phyloP scores from a whole-genome alignment of 163 green algal species.

The Prototheca stagnorum region DNA sequence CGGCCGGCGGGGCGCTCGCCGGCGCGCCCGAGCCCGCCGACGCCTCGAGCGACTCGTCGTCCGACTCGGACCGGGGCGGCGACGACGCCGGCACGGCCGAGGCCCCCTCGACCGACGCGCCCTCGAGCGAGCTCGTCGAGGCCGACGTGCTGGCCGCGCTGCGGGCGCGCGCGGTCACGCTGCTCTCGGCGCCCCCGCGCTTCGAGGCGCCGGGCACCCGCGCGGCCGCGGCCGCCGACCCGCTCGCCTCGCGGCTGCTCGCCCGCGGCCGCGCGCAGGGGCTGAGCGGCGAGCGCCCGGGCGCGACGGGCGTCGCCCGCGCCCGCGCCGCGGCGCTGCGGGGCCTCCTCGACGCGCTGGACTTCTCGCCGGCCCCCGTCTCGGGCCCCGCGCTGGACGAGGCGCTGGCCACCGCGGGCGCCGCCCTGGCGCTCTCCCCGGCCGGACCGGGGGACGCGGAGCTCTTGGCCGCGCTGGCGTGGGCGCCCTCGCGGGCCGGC shows the following conservation, averaged over 20 bases:
- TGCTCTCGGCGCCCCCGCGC: neutral
- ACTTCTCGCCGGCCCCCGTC: constrained; percentile 15
- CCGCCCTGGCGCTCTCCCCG: too few species aligned
- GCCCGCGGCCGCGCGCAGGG: too few species aligned
- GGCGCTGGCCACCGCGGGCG: constrained; percentile 18
- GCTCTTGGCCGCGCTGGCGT: too few species aligned
- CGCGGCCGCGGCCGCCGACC: neutral
- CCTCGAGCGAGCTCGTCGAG: neutral
- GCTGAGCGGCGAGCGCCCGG: neutral
- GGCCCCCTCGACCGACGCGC: neutral
- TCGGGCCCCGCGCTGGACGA: constrained; percentile 27
- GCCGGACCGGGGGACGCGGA: too few species aligned
- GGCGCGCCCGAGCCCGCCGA: neutral
- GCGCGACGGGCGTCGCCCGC: neutral
- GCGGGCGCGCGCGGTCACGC: too few species aligned
- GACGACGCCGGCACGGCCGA: neutral
- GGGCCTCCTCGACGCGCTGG: constrained; percentile 25
- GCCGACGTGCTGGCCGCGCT: neutral
- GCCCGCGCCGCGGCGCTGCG: too few species aligned
- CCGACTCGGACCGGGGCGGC: neutral
- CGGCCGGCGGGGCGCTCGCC: too few species aligned
- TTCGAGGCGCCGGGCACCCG: neutral
- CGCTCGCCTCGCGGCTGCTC: neutral
- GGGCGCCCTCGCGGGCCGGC: too few species aligned
- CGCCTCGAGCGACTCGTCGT: neutral